Percentiles rank a stretch among this genome's conserved stretches.
Evolutionary conservation across 345 rosid genomes (phyloP).

Genomic region (Euphorbia peplus): DNA sequence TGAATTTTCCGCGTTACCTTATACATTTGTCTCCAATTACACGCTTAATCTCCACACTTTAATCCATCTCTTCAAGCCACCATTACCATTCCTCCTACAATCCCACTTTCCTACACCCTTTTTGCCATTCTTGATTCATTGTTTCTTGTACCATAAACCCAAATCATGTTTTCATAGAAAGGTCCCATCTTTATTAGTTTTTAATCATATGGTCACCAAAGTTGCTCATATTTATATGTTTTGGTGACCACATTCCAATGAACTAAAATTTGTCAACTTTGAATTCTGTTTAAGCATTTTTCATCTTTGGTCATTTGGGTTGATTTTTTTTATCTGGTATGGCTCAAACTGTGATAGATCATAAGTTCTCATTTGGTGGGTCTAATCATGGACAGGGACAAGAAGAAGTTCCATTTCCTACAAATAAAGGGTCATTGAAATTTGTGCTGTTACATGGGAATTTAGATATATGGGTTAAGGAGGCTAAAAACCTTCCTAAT

Average conservation of each 20-base stretch:
- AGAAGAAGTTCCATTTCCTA: conserved; percentile 48
- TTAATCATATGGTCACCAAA: background rate
- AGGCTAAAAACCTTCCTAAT: conserved; percentile 85
- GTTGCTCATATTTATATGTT: conserved; percentile 5
- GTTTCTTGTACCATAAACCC: background rate
- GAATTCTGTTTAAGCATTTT: background rate
- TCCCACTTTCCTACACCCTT: conserved; percentile 25
- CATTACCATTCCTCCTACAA: background rate
- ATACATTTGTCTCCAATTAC: background rate
- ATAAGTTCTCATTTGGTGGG: conserved; percentile 58
- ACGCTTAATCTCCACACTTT: background rate
- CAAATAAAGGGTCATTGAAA: conserved; percentile 50
- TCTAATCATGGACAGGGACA: conserved; percentile 63
- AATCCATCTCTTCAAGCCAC: background rate
- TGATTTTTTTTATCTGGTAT: conserved; percentile 25
- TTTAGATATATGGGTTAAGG: conserved; percentile 77
- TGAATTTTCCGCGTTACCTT: background rate
- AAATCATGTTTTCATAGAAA: conserved; percentile 6
- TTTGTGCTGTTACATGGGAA: conserved; percentile 69
- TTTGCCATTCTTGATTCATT: background rate
- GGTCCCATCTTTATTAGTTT: background rate
- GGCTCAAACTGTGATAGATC: conserved; percentile 44
- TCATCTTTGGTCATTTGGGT: background rate
- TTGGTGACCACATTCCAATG: background rate
- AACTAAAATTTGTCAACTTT: conserved; percentile 14